Base-by-base conservation (phyloP, 1,284 basidiomycete species). In the Leccinum pseudoinsigne region DNA sequence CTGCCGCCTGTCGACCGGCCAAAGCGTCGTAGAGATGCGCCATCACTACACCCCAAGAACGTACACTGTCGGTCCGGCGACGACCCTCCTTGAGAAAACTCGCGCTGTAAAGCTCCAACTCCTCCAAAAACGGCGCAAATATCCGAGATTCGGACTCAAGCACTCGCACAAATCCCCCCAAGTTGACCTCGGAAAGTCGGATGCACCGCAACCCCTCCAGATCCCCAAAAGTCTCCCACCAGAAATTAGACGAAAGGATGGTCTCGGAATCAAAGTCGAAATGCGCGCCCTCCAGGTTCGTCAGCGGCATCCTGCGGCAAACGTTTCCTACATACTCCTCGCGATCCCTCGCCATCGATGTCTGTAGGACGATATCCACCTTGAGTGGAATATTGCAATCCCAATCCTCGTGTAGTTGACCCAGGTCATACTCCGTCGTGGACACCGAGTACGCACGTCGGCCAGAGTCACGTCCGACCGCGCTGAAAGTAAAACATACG, bases 401-500 rank as follows among this genome's bases (percentile, higher is more conserved):
- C 69, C 69, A 72, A 21, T 72, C 69, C 40, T 70, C 65, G 16
- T 54, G 40, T 14, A 68, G 50, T 38, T 42, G 36, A 42, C 59
- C 51, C 2, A 68, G 38, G 18, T 67, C 63, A 42, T 62, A 62
- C 9, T 56, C 61, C 8, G 58, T 58, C 12, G 62, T 40, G 23
- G 61, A 31, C 6, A 45, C 58, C 14, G 59, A 67, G 42, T 58
- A 69, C 4, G 60, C 61, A 51, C 47, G 66, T 8, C 60, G 58
- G 50, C 38, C 57, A 34, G 26, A 61, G 61, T 67, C 66, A 14
- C 58, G 47, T 62, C 67, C 57, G 7, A 26, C 54, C 4, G 63
- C 45, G 54, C 68, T 70, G 50, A 71, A 70, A 28, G 62, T 26
- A 28, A 28, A 69, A 75, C 86, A 54, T 71, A 95, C 95, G 91